Evolutionary conservation across 768 basidiomycete species (phyloP).

Genomic region (Crepidotus variabilis): DNA sequence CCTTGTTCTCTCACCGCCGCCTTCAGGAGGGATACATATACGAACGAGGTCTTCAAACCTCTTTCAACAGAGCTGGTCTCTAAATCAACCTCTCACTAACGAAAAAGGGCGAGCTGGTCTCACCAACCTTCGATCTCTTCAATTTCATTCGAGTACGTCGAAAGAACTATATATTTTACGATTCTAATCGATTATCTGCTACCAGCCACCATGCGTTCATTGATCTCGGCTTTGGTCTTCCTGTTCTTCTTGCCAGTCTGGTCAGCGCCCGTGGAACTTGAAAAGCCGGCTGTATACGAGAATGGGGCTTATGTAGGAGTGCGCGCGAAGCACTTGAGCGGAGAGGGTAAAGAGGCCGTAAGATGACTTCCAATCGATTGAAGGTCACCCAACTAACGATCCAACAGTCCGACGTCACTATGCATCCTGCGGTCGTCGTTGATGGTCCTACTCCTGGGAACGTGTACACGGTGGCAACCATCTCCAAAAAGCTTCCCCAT

Average conservation of each 20-base stretch:
- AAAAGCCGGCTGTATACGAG: slow-evolving; percentile 3
- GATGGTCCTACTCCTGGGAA: slow-evolving; percentile 10
- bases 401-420: slow-evolving; percentile 11
- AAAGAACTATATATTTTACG: too few species aligned
- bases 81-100: slow-evolving; percentile 1
- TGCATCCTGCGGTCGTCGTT: slow-evolving; percentile 22
- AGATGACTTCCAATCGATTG: not conserved
- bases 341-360: slow-evolving; percentile 10
- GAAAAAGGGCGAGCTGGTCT: slow-evolving; percentile 15
- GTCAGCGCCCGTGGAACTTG: not conserved
- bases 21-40: slow-evolving; percentile 9
- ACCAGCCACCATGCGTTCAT: not conserved
- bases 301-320: slow-evolving; percentile 14
- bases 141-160: not conserved
- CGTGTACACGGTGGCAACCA: slow-evolving; percentile 19
- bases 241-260: slow-evolving; percentile 1
- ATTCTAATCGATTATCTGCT: not conserved
- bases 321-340: slow-evolving; percentile 13
- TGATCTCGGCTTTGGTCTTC: not conserved
- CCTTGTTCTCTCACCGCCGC: not conserved
- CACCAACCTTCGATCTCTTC: not conserved
- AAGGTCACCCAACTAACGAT: not conserved
- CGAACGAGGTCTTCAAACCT: not conserved
- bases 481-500: slow-evolving; percentile 19
- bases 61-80: slow-evolving; percentile 20